Base-by-base conservation (phyloP, 345 rosid genomes). In the Kernera saxatilis region DNA sequence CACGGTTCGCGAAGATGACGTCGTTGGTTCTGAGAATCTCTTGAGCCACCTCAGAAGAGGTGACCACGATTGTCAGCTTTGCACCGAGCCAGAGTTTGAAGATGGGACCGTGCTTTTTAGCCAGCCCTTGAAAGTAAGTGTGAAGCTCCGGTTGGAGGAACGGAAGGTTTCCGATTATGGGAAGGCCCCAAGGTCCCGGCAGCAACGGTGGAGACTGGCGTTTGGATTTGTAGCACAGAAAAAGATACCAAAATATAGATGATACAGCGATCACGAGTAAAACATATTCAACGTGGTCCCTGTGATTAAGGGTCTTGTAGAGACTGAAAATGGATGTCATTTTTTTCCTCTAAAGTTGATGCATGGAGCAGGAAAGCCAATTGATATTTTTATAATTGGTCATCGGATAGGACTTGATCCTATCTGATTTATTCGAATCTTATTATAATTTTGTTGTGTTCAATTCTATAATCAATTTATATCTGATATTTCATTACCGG, bases 171-270 rank as follows among this genome's bases (percentile, higher is more conserved):
- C 82, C 79, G 27, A 78, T 15, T 7, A 78, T 13, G 1, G 78
- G 79, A 68, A 78, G 41, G 17, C 76, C 80, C 5, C 9, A 15
- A 6, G 77, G 80, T 30, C 77, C 77, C 3, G 80, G 73, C 2
- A 77, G 77, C 10, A 65, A 18, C 9, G 72, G 58, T 4, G 33
- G 77, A 40, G 18, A 39, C 14, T 1, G 22, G 6, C 25, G 39
- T 14, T 8, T 63, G 54, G 79, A 15, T 63, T 33, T 69, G 43
- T 14, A 12, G 25, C 45, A 37, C 53, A 48, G 18, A 57, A 58
- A 45, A 2, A 8, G 3, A 25, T 36, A 75, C 45, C 70, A 69
- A 4, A 32, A 17, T 35, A 75, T 1, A 12, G 70, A 43, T 27
- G 12, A 30, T 11, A 46, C 1, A 53, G 37, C 11, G 12, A 29